Conservation (phyloP, 2,329 filamentous ascomycete species). For the Colletotrichum sp. region DNA sequence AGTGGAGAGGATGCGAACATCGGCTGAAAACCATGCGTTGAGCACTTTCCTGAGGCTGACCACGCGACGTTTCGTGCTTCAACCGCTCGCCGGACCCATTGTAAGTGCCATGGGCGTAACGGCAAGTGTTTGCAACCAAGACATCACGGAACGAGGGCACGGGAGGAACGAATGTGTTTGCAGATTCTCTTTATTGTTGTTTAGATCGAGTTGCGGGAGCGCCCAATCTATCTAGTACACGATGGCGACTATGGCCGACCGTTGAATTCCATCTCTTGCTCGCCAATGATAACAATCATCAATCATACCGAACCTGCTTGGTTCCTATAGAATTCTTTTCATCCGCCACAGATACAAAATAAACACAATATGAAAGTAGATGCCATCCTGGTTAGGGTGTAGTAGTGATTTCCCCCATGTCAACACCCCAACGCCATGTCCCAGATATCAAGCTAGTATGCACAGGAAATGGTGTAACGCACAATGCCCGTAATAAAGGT, state of each 20-base stretch:
- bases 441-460: constrained; percentile 21
- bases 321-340: constrained; percentile 18
- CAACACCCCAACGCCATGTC: constrained; percentile 10
- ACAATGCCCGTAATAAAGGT: not conserved
- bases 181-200: constrained; percentile 1
- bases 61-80: constrained; percentile 16
- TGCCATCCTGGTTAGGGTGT: constrained; percentile 16
- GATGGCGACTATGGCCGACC: not conserved
- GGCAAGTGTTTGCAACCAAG: not conserved
- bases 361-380: not conserved
- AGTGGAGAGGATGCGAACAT: not conserved
- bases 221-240: constrained; percentile 18
- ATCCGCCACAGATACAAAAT: not conserved
- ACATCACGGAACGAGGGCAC: not conserved
- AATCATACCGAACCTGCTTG: constrained; percentile 17
- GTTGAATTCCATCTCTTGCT: constrained; percentile 3
- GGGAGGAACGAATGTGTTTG: not conserved
- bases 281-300: constrained; percentile 13
- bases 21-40: not conserved
- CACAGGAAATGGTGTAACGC: constrained; percentile 13
- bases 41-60: not conserved
- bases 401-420: constrained; percentile 1
- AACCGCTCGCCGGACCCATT: not conserved
- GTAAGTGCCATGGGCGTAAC: not conserved
- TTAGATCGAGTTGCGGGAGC: constrained; percentile 14